phyloP scores from a whole-genome alignment of 2,329 filamentous ascomycete genomes.

The Cladosporium sp. region DNA sequence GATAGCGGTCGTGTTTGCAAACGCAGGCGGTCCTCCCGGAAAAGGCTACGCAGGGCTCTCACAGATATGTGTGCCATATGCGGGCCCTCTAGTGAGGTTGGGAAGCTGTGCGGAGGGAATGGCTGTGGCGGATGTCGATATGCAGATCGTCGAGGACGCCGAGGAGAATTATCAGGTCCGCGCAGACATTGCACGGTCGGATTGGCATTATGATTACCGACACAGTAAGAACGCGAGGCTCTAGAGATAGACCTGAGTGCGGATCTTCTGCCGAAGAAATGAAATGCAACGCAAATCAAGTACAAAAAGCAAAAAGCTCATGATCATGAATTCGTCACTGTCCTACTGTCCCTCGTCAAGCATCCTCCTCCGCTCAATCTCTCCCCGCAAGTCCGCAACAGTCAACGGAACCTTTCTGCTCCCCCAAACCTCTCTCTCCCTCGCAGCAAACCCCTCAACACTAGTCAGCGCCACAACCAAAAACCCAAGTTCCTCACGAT shows the following conservation, averaged over 20 bases:
- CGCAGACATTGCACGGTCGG: conserved; percentile 33
- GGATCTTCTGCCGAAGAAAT: too few relatives aligned
- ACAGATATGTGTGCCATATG: conserved; percentile 64
- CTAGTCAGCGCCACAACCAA: conserved; percentile 82
- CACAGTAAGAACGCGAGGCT: conserved; percentile 19
- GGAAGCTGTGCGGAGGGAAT: conserved; percentile 53
- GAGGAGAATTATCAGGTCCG: conserved; percentile 60
- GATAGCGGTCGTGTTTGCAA: conserved; percentile 63
- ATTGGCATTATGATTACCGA: conserved; percentile 37
- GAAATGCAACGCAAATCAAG: too few relatives aligned
- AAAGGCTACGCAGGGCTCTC: conserved; percentile 59
- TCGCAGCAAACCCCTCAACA: conserved; percentile 63
- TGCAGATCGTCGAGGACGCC: conserved; percentile 58
- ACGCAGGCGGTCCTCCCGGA: conserved; percentile 59
- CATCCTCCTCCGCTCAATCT: conserved; percentile 54
- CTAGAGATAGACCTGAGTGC: too few relatives aligned
- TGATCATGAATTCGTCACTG: neutral
- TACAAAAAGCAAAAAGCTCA: neutral
- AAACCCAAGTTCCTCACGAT: conserved; percentile 90
- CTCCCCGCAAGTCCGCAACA: conserved; percentile 54
- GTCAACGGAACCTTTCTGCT: conserved; percentile 54
- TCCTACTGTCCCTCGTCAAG: conserved; percentile 19
- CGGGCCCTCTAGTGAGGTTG: conserved; percentile 56
- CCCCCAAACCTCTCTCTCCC: conserved; percentile 54
- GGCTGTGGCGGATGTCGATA: conserved; percentile 52